Conservation (phyloP, 2,329 filamentous ascomycete genomes). For the Passalora sequoiae region DNA sequence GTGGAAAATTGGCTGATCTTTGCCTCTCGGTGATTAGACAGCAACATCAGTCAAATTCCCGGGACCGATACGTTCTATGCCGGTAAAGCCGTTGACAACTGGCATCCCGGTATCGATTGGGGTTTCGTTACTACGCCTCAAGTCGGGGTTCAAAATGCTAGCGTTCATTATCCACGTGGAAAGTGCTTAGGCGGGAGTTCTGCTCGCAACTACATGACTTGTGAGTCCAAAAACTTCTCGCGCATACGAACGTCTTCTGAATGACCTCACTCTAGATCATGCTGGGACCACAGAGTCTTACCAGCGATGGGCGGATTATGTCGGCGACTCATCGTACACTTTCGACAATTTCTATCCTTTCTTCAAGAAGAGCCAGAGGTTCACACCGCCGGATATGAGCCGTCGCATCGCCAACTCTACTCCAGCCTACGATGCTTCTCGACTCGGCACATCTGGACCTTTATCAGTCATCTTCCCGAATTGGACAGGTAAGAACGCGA, state of each 20-base stretch:
- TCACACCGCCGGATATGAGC: conserved; percentile 3
- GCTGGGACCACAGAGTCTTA: no score
- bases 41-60: no score
- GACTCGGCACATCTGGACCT: no score
- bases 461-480: no score
- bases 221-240: no score
- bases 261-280: no score
- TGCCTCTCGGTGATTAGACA: no score
- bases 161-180: conserved; percentile 24
- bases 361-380: conserved; percentile 9
- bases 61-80: conserved; percentile 17
- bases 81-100: conserved; percentile 2
- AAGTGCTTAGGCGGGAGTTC: conserved; percentile 28
- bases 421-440: background rate
- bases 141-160: conserved; percentile 6
- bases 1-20: no score
- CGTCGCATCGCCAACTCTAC: conserved; percentile 7
- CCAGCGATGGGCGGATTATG: conserved; percentile 34
- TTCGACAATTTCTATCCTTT: conserved; percentile 27
- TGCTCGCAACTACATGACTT: conserved; percentile 26
- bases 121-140: conserved; percentile 13
- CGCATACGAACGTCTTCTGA: no score
- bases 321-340: conserved; percentile 32
- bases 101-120: conserved; percentile 19
- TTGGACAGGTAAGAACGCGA: no score